phyloP scores from a whole-genome alignment of 2,329 filamentous ascomycete genomes.

The Pseudocercospora cruenta region DNA sequence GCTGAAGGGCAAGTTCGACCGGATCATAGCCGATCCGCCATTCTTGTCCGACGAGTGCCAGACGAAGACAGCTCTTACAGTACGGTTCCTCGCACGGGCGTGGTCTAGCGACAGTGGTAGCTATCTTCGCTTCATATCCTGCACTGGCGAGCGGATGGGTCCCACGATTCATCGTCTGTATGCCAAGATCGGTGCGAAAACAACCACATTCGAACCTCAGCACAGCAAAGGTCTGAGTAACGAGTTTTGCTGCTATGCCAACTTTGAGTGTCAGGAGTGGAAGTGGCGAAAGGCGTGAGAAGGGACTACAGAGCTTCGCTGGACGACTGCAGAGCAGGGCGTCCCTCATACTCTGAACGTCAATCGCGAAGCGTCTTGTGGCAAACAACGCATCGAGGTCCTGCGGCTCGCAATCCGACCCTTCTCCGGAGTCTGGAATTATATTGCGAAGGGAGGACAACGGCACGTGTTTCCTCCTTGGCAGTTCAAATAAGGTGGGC shows the following conservation, averaged over 20 bases:
- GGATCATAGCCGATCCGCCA: conserved; percentile 76
- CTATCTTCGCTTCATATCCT: conserved; percentile 60
- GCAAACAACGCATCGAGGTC: too few relatives aligned
- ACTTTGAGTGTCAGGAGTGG: conserved; percentile 64
- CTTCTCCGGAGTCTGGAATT: not conserved
- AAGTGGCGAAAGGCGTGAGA: conserved; percentile 26
- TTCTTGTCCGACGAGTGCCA: conserved; percentile 81
- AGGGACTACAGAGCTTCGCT: not conserved
- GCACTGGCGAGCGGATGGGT: conserved; percentile 79
- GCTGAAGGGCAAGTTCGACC: conserved; percentile 67
- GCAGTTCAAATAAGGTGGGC: not conserved
- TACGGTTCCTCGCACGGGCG: conserved; percentile 69
- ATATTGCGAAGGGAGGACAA: not conserved
- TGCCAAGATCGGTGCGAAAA: conserved; percentile 61
- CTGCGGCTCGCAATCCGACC: not conserved
- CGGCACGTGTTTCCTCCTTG: not conserved
- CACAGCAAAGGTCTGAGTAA: conserved; percentile 78
- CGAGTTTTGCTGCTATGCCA: conserved; percentile 79
- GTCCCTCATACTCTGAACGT: not conserved
- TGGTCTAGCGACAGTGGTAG: conserved; percentile 37
- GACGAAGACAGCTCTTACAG: conserved; percentile 76
- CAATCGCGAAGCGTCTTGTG: not conserved
- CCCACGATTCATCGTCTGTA: conserved; percentile 69
- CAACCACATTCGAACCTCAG: conserved; percentile 69
- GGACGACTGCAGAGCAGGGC: not conserved